These are phyloP conservation scores for Mortierella antarctica DNA, from an alignment of 192 early-diverging fungal genomes.

Conservation along the genomic window DNA sequence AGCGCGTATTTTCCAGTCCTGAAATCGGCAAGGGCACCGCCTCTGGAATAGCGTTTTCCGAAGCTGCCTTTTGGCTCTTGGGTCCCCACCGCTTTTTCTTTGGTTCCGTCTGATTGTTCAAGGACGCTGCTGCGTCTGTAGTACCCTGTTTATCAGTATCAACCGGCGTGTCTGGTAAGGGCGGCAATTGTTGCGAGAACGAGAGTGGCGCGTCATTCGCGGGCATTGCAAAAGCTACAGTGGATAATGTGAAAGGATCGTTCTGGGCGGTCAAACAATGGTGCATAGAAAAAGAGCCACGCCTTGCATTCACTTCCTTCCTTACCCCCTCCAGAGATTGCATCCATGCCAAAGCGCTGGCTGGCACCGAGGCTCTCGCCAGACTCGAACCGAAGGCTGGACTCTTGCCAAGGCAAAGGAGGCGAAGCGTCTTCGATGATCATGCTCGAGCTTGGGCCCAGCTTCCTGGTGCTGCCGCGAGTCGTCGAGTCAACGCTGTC, in stretches of 20 bases:
- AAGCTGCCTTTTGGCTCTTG: constrained; percentile 4
- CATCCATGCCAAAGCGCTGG: constrained; percentile 41
- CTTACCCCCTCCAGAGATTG: constrained; percentile 37
- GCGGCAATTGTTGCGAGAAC: constrained; percentile 7
- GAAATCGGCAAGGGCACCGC: not conserved
- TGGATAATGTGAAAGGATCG: not conserved
- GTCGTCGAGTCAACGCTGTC: not conserved
- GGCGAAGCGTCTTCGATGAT: constrained; percentile 33
- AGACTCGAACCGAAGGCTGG: not conserved
- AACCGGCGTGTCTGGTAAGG: not conserved
- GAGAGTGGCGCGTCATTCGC: constrained; percentile 15
- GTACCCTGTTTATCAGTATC: not conserved
- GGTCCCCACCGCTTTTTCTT: constrained; percentile 37
- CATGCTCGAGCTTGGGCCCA: constrained; percentile 8
- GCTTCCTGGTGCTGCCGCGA: not conserved
- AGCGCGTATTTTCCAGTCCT: too few relatives aligned
- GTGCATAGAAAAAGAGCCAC: not conserved
- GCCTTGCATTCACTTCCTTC: not conserved
- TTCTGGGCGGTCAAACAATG: not conserved
- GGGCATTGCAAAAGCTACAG: constrained; percentile 38
- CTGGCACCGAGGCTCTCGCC: constrained; percentile 10
- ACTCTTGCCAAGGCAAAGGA: constrained; percentile 34
- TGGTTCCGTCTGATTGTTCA: not conserved
- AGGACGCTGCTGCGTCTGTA: not conserved
- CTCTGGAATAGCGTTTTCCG: not conserved